phyloP scores from a whole-genome alignment of 2,329 filamentous ascomycete species.

The Fusarium papillatum region DNA sequence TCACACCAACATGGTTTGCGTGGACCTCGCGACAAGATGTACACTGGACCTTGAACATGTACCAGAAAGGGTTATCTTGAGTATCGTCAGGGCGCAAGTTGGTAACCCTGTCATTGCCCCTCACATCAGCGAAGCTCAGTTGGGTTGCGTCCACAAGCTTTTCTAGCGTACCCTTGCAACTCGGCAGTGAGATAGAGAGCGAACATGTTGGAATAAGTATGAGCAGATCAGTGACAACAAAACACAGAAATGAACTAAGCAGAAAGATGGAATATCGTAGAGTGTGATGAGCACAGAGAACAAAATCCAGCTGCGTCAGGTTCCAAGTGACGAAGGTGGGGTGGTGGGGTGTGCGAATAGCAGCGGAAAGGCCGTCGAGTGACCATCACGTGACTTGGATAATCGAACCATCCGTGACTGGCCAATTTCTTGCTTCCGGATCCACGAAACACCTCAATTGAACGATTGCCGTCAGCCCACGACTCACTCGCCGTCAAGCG shows the following conservation, averaged over 20 bases:
- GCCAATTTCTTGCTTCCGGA: slow-evolving; percentile 37
- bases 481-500: slow-evolving; percentile 25
- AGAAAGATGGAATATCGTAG: background rate
- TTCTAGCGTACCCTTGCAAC: slow-evolving; percentile 70
- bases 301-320: slow-evolving; percentile 25
- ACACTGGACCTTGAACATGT: slow-evolving; percentile 98
- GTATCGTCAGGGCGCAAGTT: slow-evolving; percentile 89
- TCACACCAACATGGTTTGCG: slow-evolving; percentile 87
- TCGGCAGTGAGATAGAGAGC: slow-evolving; percentile 77
- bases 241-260: background rate
- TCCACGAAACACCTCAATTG: slow-evolving; percentile 42
- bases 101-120: slow-evolving; percentile 76
- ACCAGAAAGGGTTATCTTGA: slow-evolving; percentile 88
- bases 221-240: background rate
- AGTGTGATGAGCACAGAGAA: slow-evolving; percentile 7
- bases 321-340: slow-evolving; percentile 37
- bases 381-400: slow-evolving; percentile 39
- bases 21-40: slow-evolving; percentile 96
- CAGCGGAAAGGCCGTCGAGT: background rate
- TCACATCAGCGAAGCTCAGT: slow-evolving; percentile 34
- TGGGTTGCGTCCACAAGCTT: background rate
- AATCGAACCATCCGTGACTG: slow-evolving; percentile 45
- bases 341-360: slow-evolving; percentile 45
- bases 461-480: slow-evolving; percentile 25
- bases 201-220: slow-evolving; percentile 65